phyloP scores from a whole-genome alignment of 2,329 filamentous ascomycete genomes.

The Laburnicola sp. region DNA sequence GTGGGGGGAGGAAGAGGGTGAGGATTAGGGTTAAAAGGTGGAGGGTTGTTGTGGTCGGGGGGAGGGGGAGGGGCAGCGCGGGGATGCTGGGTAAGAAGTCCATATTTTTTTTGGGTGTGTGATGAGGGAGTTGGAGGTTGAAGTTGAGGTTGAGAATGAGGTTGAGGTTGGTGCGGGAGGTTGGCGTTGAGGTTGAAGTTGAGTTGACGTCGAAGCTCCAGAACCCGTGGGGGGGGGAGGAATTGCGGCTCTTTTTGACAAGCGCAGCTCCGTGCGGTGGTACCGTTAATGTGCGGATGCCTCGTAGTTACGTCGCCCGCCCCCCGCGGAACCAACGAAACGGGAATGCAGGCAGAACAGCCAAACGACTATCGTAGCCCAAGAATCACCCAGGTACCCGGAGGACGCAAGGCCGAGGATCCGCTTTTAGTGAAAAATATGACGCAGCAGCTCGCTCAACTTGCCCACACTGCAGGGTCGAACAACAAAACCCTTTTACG shows the following conservation, averaged over 20 bases:
- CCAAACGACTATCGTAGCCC: neutral
- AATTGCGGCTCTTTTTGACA: neutral
- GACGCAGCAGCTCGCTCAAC: too few relatives aligned
- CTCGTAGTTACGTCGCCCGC: neutral
- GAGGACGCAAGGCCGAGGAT: too few relatives aligned
- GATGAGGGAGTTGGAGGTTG: neutral
- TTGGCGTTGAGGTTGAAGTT: neutral
- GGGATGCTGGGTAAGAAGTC: neutral
- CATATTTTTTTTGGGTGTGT: neutral
- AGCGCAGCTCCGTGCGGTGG: neutral
- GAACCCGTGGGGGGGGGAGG: too few relatives aligned
- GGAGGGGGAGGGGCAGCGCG: slow-evolving; percentile 1
- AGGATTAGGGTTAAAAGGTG: slow-evolving; percentile 24
- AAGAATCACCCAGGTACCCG: too few relatives aligned
- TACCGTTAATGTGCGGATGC: neutral
- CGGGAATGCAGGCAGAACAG: neutral
- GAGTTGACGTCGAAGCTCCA: neutral
- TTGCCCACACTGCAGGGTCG: too few relatives aligned
- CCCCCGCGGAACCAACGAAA: neutral
- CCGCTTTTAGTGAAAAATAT: too few relatives aligned
- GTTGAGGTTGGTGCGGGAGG: too few relatives aligned
- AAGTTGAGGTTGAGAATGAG: neutral
- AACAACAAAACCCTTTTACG: too few relatives aligned
- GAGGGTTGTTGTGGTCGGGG: slow-evolving; percentile 1
- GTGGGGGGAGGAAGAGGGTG: slow-evolving; percentile 30